These are phyloP conservation scores for Gynochthodes officinalis DNA, from an alignment of 257 asterid genomes.

Conservation along the genomic window DNA sequence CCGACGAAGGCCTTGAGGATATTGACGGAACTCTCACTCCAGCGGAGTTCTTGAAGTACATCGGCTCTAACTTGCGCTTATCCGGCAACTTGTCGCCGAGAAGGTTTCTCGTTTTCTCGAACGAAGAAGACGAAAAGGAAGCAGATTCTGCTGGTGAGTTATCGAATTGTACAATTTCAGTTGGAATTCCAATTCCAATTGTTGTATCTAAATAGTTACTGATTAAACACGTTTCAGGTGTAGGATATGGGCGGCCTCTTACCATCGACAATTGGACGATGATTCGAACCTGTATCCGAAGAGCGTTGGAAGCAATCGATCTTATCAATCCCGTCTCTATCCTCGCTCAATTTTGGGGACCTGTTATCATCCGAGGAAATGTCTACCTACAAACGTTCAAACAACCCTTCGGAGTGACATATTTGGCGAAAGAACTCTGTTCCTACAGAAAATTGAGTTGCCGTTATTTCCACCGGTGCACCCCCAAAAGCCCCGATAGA, in stretches of 20 bases:
- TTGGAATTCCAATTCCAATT: neutral
- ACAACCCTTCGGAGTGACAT: constrained; percentile 6
- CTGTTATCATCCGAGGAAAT: neutral
- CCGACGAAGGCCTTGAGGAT: neutral
- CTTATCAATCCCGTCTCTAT: neutral
- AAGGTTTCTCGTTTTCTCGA: neutral
- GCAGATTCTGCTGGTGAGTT: neutral
- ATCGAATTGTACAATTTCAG: neutral
- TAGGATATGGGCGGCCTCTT: neutral
- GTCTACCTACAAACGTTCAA: neutral
- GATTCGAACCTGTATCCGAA: neutral
- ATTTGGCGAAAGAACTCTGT: neutral
- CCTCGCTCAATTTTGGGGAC: constrained; percentile 6
- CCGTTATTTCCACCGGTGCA: neutral
- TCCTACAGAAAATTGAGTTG: neutral
- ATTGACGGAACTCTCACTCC: neutral
- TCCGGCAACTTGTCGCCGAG: neutral
- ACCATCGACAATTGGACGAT: neutral
- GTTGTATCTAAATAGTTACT: no score
- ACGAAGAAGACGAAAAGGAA: neutral
- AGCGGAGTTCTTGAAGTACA: neutral
- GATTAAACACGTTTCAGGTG: neutral
- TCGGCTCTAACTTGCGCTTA: neutral
- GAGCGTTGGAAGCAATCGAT: neutral
- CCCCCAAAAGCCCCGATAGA: neutral